These are phyloP conservation scores for Trichosporon sp. DNA, from an alignment of 1,284 basidiomycete genomes.

Conservation along the genomic window DNA sequence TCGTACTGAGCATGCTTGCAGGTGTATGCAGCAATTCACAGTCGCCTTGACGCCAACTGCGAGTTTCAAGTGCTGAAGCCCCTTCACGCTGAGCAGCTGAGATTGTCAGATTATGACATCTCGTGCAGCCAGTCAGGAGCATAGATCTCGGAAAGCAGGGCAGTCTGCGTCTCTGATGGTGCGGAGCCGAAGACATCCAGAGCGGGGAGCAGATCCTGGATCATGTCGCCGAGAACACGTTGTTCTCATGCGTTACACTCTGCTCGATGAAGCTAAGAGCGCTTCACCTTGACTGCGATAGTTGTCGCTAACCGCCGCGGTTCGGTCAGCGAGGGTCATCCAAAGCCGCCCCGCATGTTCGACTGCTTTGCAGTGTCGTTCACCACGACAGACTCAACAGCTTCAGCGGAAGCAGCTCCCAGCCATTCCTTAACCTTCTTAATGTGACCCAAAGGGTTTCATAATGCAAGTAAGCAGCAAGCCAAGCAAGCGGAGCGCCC, in stretches of 20 bases:
- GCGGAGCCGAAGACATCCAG: neutral
- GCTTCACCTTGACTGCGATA: neutral
- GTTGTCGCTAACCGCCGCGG: neutral
- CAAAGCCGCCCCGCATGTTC: neutral
- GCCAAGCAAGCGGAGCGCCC: neutral
- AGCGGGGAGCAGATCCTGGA: neutral
- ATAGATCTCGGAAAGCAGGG: neutral
- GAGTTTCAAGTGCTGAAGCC: neutral
- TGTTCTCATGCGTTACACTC: neutral
- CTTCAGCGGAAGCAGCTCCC: neutral
- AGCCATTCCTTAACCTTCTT: neutral
- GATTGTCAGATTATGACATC: neutral
- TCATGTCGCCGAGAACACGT: neutral
- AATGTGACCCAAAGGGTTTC: neutral
- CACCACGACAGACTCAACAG: neutral
- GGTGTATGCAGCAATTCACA: neutral
- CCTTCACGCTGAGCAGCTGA: neutral
- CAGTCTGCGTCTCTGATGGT: neutral
- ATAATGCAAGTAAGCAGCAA: neutral
- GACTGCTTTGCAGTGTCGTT: neutral
- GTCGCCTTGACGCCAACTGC: neutral
- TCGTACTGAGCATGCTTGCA: neutral
- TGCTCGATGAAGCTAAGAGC: neutral
- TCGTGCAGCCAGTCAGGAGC: neutral
- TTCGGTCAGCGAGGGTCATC: no score